phyloP scores from a whole-genome alignment of 768 basidiomycete genomes.

The Suillus placidus region DNA sequence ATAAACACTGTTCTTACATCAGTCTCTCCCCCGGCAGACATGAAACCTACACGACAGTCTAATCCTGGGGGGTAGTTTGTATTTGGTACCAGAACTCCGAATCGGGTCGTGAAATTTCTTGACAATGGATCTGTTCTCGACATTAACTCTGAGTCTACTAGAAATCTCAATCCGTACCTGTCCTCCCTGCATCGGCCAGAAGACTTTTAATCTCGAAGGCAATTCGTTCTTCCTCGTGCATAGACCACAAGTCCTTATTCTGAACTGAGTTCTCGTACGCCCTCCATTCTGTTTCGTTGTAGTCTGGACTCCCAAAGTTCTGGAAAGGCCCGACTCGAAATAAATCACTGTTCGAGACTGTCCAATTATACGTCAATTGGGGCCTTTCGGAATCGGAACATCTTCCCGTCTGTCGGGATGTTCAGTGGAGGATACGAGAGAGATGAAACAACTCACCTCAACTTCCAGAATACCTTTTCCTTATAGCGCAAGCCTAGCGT shows the following conservation, averaged over 20 bases:
- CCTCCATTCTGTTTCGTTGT: neutral
- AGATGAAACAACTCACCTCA: neutral
- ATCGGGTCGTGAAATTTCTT: neutral
- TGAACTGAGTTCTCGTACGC: neutral
- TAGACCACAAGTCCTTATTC: slow-evolving; percentile 20
- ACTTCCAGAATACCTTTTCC: slow-evolving; percentile 3
- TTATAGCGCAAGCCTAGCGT: slow-evolving; percentile 6
- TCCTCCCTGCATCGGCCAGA: neutral
- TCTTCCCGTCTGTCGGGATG: neutral
- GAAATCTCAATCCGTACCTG: neutral
- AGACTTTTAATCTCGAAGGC: slow-evolving; percentile 20
- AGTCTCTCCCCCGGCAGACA: neutral
- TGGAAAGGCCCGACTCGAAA: neutral
- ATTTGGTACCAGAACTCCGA: slow-evolving; percentile 22
- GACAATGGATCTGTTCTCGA: neutral
- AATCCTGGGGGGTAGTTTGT: slow-evolving; percentile 26
- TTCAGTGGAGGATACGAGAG: neutral
- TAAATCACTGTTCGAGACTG: neutral
- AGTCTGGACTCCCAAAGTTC: neutral
- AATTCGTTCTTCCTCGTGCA: slow-evolving; percentile 21
- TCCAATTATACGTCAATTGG: neutral
- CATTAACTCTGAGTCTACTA: slow-evolving; percentile 6
- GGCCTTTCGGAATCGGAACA: slow-evolving; percentile 4
- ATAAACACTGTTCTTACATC: neutral
- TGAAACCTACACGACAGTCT: slow-evolving; percentile 3